Evolutionary conservation across 2,329 filamentous ascomycete species (phyloP).

Genomic region (Beauveria caledonica): DNA sequence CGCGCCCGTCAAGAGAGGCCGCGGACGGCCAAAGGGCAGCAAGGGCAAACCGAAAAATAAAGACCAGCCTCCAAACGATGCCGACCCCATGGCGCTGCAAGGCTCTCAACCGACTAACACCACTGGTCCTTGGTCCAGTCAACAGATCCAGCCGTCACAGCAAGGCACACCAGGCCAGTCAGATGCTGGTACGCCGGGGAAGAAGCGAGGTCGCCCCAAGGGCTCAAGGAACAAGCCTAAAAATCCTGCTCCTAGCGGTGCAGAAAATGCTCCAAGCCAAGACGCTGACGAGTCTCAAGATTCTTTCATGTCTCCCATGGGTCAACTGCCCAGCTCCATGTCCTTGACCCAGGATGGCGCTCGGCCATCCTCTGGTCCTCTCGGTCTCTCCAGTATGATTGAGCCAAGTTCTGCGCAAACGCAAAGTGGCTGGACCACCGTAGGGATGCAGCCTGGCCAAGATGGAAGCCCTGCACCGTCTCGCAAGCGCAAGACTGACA

Average conservation of each 20-base stretch:
- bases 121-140: not conserved
- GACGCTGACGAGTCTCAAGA: conserved; percentile 4
- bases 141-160: not conserved
- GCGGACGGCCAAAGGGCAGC: conserved; percentile 51
- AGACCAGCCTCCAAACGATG: conserved; percentile 14
- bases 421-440: conserved; percentile 4
- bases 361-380: not conserved
- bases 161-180: conserved; percentile 14
- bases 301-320: conserved; percentile 5
- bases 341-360: not conserved
- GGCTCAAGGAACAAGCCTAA: conserved; percentile 38
- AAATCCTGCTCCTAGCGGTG: not conserved
- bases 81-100: not conserved
- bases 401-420: not conserved
- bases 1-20: conserved; percentile 31
- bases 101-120: conserved; percentile 4
- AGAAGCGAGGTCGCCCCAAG: conserved; percentile 34
- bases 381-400: conserved; percentile 7
- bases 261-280: not conserved
- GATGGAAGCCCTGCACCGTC: not conserved
- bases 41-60: conserved; percentile 48
- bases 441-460: not conserved
- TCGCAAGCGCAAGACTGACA: conserved; percentile 9
- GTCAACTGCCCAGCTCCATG: conserved; percentile 1
- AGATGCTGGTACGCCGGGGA: conserved; percentile 17